A percentile compares a stretch with the other conserved stretches of the same genome.
Evolutionary conservation across 2,329 filamentous ascomycete genomes (phyloP).

Genomic region (Dothiorella sarmentorum): DNA sequence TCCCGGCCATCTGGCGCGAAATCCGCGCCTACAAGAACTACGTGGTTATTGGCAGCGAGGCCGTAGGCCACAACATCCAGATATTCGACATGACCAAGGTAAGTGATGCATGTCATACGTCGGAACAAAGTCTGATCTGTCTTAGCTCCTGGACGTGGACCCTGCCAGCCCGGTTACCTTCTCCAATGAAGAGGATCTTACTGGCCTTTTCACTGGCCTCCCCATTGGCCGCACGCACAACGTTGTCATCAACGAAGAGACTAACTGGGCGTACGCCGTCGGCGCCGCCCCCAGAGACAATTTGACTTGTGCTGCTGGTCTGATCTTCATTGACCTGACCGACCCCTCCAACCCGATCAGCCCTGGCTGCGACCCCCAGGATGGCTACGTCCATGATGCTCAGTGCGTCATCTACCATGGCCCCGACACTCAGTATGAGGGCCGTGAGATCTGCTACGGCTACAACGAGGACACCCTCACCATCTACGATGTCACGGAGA

Average conservation of each 20-base stretch:
- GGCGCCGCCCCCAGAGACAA: conserved; percentile 33
- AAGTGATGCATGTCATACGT: background rate
- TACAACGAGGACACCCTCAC: conserved; percentile 54
- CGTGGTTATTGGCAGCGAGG: conserved; percentile 42
- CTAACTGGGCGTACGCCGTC: conserved; percentile 38
- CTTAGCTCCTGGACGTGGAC: conserved; percentile 30
- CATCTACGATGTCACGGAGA: conserved; percentile 53
- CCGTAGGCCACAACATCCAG: conserved; percentile 54
- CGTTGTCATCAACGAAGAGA: conserved; percentile 36
- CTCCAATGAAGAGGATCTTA: conserved; percentile 32
- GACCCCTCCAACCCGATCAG: conserved; percentile 52
- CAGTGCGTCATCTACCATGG: conserved; percentile 57
- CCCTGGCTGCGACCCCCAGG: conserved; percentile 53
- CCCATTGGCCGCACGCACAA: conserved; percentile 37
- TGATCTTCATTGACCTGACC: conserved; percentile 58
- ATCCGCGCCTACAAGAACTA: conserved; percentile 46
- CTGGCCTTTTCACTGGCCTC: conserved; percentile 33
- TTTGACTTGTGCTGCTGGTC: conserved; percentile 47
- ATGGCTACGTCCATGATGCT: conserved; percentile 61
- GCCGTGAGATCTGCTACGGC: conserved; percentile 55
- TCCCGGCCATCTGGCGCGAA: conserved; percentile 52
- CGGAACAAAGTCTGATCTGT: background rate
- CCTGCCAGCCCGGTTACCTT: conserved; percentile 35
- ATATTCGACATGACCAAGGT: conserved; percentile 60
- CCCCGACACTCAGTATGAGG: conserved; percentile 47